These are phyloP conservation scores for Cryphonectria naterciae DNA, from an alignment of 2,329 filamentous ascomycete genomes.

Conservation along the genomic window DNA sequence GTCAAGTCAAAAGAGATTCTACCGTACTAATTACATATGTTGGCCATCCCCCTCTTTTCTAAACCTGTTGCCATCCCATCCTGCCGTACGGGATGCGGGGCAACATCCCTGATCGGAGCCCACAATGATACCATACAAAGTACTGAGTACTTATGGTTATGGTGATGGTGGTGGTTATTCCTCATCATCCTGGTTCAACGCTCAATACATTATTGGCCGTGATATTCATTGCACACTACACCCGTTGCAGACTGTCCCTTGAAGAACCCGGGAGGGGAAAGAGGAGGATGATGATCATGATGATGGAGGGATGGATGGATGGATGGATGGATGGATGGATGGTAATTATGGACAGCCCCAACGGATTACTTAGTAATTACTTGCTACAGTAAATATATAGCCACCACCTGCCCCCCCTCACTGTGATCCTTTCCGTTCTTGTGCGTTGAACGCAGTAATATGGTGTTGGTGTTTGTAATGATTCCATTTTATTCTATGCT, in stretches of 20 bases:
- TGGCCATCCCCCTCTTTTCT: not conserved
- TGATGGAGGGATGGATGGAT: not conserved
- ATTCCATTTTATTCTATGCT: no score
- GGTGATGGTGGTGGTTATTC: not conserved
- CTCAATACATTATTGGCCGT: conserved; percentile 10
- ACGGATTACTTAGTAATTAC: no score
- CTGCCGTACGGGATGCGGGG: not conserved
- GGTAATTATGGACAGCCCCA: no score
- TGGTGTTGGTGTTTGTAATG: no score
- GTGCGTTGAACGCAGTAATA: no score
- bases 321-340: not conserved
- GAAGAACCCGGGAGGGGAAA: no score
- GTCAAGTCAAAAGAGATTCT: not conserved
- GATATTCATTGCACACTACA: not conserved
- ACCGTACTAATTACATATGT: not conserved
- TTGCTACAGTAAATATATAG: not conserved
- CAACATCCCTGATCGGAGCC: not conserved
- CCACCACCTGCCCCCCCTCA: not conserved
- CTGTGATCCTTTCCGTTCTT: no score
- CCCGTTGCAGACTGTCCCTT: not conserved
- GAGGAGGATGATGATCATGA: not conserved
- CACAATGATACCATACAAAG: not conserved
- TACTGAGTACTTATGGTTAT: not conserved
- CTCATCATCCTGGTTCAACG: not conserved
- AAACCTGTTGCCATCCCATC: not conserved